phyloP scores from a whole-genome alignment of 441 rosid species.

The Melastoma candidum region DNA sequence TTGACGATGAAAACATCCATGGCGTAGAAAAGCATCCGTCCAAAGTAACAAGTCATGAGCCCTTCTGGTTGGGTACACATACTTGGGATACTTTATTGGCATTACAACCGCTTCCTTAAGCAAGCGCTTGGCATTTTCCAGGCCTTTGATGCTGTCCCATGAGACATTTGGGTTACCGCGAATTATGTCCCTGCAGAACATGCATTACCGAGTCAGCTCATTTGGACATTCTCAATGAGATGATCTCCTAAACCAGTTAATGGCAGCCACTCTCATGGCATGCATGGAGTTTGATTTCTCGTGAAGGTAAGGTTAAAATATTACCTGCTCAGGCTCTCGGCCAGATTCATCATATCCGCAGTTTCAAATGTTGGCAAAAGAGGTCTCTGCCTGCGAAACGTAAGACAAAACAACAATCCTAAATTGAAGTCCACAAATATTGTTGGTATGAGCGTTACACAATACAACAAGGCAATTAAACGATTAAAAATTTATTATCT shows the following conservation, averaged over 20 bases:
- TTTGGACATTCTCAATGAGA: no score
- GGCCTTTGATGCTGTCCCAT: conserved; percentile 91
- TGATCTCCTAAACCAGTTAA: no score
- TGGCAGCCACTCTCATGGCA: no score
- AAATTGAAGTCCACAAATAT: background rate
- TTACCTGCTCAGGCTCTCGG: conserved; percentile 83
- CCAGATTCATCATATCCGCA: conserved; percentile 68
- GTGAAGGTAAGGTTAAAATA: background rate
- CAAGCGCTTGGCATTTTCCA: conserved; percentile 74
- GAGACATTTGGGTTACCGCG: conserved; percentile 86
- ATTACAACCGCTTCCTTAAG: conserved; percentile 98
- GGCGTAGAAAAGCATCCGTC: no score
- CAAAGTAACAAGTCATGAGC: no score
- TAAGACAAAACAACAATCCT: background rate
- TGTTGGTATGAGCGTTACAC: no score
- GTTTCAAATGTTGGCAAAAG: conserved; percentile 84
- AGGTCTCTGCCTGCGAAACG: conserved; percentile 48
- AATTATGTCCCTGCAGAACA: conserved; percentile 63
- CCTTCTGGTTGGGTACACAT: conserved; percentile 19
- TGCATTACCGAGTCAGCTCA: background rate
- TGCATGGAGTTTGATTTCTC: background rate
- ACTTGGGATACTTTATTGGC: conserved; percentile 98
- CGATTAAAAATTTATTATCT: background rate
- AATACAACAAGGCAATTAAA: background rate
- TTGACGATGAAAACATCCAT: no score